A percentile compares a stretch with the other conserved stretches of the same genome.
Evolutionary conservation across 495 filamentous ascomycete genomes (phyloP).

Genomic region (Staphylotrichum longicolle): DNA sequence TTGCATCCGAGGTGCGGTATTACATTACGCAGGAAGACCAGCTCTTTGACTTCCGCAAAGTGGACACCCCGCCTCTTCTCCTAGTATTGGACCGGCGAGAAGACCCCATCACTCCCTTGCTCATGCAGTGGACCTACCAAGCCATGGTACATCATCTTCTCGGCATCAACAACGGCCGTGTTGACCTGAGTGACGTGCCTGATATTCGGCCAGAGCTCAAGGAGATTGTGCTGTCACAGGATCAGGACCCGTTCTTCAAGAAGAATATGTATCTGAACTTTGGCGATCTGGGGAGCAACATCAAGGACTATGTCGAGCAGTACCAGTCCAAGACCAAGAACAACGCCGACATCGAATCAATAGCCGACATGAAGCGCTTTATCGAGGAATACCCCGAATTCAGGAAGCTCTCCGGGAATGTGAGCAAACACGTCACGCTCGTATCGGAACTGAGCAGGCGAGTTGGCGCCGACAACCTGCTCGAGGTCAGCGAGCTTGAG

Average conservation of each 20-base stretch:
- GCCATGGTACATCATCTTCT: slow-evolving; percentile 98
- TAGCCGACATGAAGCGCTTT: slow-evolving; percentile 97
- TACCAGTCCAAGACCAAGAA: slow-evolving; percentile 94
- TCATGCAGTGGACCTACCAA: slow-evolving; percentile 98
- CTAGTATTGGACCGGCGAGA: slow-evolving; percentile 88
- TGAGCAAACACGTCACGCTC: slow-evolving; percentile 96
- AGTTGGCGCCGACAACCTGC: slow-evolving; percentile 76
- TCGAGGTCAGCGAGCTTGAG: slow-evolving; percentile 95
- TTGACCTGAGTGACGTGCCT: slow-evolving; percentile 81
- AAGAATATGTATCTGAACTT: slow-evolving; percentile 99
- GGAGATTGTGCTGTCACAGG: slow-evolving; percentile 94
- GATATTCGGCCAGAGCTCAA: slow-evolving; percentile 87
- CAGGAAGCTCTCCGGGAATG: slow-evolving; percentile 91
- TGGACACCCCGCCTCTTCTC: slow-evolving; percentile 91
- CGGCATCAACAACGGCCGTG: slow-evolving; percentile 88
- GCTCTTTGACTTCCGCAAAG: slow-evolving; percentile 92
- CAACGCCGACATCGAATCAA: slow-evolving; percentile 92
- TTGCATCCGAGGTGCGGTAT: slow-evolving; percentile 89
- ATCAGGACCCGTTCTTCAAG: slow-evolving; percentile 98
- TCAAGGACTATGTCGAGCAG: slow-evolving; percentile 97
- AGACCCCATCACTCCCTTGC: slow-evolving; percentile 91
- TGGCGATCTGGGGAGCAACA: slow-evolving; percentile 93
- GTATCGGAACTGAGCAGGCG: slow-evolving; percentile 88
- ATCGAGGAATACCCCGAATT: slow-evolving; percentile 99
- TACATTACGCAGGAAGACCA: slow-evolving; percentile 94